These are phyloP conservation scores for Hymenoscyphus repandus DNA, from an alignment of 2,329 filamentous ascomycete species.

Conservation along the genomic window DNA sequence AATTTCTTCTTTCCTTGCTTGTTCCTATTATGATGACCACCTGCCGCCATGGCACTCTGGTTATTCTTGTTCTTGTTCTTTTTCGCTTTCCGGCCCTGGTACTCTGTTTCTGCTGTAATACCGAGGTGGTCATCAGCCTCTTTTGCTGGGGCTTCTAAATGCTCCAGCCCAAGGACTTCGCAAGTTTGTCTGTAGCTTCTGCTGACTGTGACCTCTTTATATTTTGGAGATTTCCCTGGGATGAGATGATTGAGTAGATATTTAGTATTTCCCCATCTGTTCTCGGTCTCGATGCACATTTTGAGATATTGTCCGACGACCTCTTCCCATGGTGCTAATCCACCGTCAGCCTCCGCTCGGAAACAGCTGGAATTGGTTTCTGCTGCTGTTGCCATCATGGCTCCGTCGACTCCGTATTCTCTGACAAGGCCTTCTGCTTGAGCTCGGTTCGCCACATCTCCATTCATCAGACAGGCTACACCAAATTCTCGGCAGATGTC, in stretches of 20 bases:
- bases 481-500: constrained; percentile 76
- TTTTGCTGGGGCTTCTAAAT: constrained; percentile 58
- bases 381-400: constrained; percentile 93
- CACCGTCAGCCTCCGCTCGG: constrained; percentile 62
- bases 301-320: constrained; percentile 73
- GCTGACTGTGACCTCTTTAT: constrained; percentile 54
- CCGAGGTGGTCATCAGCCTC: constrained; percentile 49
- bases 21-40: constrained; percentile 40
- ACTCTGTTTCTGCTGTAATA: constrained; percentile 19
- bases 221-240: constrained; percentile 67
- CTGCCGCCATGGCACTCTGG: constrained; percentile 41
- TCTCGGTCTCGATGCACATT: constrained; percentile 70
- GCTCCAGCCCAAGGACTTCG: constrained; percentile 56
- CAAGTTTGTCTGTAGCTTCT: constrained; percentile 71
- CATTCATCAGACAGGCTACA: constrained; percentile 93
- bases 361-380: constrained; percentile 92
- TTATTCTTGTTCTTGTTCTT: constrained; percentile 26
- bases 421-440: constrained; percentile 65
- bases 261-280: constrained; percentile 89
- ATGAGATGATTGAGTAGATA: constrained; percentile 82
- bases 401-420: constrained; percentile 84
- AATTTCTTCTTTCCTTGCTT: constrained; percentile 17
- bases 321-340: constrained; percentile 67
- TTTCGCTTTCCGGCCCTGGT: constrained; percentile 17
- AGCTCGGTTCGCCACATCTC: constrained; percentile 74